A percentile compares a stretch with the other conserved stretches of the same genome.
Evolutionary conservation across 768 basidiomycete species (phyloP).

Genomic region (Rhodotorula taiwanensis): DNA sequence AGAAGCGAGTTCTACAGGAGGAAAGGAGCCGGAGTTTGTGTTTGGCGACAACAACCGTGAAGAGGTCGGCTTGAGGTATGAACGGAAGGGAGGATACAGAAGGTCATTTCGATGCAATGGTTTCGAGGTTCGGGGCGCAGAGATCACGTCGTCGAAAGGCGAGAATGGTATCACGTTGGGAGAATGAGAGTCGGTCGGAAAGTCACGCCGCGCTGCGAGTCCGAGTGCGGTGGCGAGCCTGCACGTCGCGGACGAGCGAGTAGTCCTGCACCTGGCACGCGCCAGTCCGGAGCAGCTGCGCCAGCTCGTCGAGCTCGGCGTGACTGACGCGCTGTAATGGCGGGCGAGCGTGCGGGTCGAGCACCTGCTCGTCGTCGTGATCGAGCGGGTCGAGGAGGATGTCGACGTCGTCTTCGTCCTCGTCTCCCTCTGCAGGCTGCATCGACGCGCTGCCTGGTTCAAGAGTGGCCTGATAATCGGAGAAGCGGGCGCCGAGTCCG

Average conservation of each 20-base stretch:
- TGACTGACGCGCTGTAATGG: neutral
- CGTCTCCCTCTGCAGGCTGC: neutral
- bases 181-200: no score
- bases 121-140: no score
- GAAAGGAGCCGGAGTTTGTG: no score
- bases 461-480: neutral
- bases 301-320: constrained; percentile 18
- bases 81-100: no score
- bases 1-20: no score
- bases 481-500: neutral
- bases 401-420: constrained; percentile 18
- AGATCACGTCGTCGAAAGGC: no score
- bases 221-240: constrained; percentile 3
- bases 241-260: constrained; percentile 22
- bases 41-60: no score
- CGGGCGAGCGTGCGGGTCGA: neutral
- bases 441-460: neutral
- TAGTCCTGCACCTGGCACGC: constrained; percentile 32
- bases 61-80: no score
- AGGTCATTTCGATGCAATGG: no score
- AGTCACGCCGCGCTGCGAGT: neutral
- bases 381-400: constrained; percentile 11
- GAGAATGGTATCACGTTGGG: no score
- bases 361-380: neutral
- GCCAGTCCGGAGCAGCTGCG: neutral